Evolutionary conservation across 192 early-diverging fungal genomes (phyloP), one percentile per base, ranked within the genome.

Genomic region (Globomyces pollinis-pini): DNA sequence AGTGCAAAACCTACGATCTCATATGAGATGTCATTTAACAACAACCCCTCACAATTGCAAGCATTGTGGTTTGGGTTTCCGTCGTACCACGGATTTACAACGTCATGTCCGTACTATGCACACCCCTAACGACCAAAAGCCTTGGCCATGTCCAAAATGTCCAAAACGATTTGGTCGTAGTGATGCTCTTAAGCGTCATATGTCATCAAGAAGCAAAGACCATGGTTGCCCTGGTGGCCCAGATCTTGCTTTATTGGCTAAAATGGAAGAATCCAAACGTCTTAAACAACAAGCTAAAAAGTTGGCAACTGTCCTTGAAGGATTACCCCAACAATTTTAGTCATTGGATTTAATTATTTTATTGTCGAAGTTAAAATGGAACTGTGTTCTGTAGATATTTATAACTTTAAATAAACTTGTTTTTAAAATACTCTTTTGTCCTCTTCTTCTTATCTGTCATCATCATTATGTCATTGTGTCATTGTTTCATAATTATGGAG

Each of bases 1-100:
- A 21, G 77, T 79, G 29, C 91, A 85, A 60, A 94, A 92, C 64
- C 76, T 94, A 20, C 84, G 84, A 61, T 86, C 84, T 0, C 89
- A 94, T 61, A 67, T 81, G 57, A 69, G 78, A 34, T 86, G 85
- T 11, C 91, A 93, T 67, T 45, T 57, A 2, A 63, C 62, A 21
- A 50, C 55, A 36, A 28, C 53, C 16, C 53, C 53, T 23, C 53
- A 55, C 26, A 55, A 9, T 35, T 55, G 53, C 53, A 55, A 55
- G 4, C 5, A 8, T 18, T 93, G 90, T 70, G 45, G 59, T 20
- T 76, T 80, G 41, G 69, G 83, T 0, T 93, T 93, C 53, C 77
- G 81, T 0, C 70, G 90, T 13, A 84, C 86, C 30, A 84, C 90
- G 47, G 89, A 93, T 65, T 65, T 87, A 16, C 73, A 84, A 41